Conservation (phyloP, 306 rosid genomes). For the Ammopiptanthus mongolicus region DNA sequence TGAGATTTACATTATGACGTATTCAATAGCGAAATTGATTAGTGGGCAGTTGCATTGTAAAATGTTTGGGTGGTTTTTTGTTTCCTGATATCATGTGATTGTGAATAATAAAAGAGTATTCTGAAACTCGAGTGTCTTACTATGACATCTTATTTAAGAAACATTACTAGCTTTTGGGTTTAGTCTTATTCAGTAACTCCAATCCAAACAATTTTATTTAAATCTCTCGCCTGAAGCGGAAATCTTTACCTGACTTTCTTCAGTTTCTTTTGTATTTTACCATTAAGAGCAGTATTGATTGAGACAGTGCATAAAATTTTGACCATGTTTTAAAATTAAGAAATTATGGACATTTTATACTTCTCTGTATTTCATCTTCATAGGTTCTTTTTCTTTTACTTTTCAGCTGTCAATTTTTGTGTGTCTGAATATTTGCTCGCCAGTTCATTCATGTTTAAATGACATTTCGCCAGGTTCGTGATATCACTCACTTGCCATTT, state of each 20-base stretch:
- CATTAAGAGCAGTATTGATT: background rate
- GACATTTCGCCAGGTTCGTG: conserved; percentile 50
- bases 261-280: background rate
- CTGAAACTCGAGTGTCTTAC: too few species aligned
- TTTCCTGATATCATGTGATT: too few species aligned
- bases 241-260: background rate
- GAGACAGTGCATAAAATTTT: background rate
- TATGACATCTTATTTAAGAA: too few species aligned
- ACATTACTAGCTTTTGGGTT: too few species aligned
- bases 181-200: too few species aligned
- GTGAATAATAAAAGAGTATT: too few species aligned
- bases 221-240: too few species aligned
- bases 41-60: too few species aligned
- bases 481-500: conserved; percentile 75
- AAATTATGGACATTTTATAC: background rate
- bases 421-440: background rate
- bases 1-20: too few species aligned
- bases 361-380: background rate
- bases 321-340: background rate
- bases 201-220: too few species aligned
- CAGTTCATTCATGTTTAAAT: background rate
- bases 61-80: too few species aligned
- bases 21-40: too few species aligned
- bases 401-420: background rate
- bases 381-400: background rate